Evolutionary conservation across 2,329 filamentous ascomycete genomes (phyloP).

Genomic region (Verticillium tricorpus): DNA sequence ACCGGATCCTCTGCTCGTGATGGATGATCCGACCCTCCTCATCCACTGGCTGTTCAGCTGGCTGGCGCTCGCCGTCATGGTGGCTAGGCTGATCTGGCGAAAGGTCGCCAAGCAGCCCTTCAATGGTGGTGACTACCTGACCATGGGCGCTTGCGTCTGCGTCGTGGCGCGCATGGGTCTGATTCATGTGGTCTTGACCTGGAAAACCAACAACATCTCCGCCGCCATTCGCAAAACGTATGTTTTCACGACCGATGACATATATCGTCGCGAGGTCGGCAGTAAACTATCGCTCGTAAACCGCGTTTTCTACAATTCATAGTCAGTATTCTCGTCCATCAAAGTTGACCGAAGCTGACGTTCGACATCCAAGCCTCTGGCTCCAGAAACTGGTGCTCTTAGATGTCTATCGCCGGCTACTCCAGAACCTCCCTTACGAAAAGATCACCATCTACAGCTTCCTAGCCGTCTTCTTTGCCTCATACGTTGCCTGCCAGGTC

Average conservation of each 20-base stretch:
- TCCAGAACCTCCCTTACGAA: conserved; percentile 16
- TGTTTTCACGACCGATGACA: conserved; percentile 22
- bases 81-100: conserved; percentile 13
- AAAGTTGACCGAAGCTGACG: not conserved
- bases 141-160: conserved; percentile 34
- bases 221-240: conserved; percentile 14
- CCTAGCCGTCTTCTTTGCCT: conserved; percentile 21
- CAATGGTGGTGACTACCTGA: conserved; percentile 17
- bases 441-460: conserved; percentile 19
- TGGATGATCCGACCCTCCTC: conserved; percentile 14
- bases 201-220: conserved; percentile 30
- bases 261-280: conserved; percentile 26
- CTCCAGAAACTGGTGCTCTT: conserved; percentile 22
- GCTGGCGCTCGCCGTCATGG: conserved; percentile 17
- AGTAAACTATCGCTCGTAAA: conserved; percentile 27
- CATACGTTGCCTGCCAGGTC: conserved; percentile 26
- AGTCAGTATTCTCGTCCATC: conserved; percentile 20
- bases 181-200: conserved; percentile 28
- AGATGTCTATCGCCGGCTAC: conserved; percentile 19
- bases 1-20: conserved; percentile 6
- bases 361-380: conserved; percentile 17
- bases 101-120: conserved; percentile 14
- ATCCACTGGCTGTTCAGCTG: conserved; percentile 21
- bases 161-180: conserved; percentile 18
- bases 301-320: conserved; percentile 26